These are phyloP conservation scores for Mucor lusitanicus DNA, from an alignment of 371 early-diverging fungal species.

Conservation along the genomic window DNA sequence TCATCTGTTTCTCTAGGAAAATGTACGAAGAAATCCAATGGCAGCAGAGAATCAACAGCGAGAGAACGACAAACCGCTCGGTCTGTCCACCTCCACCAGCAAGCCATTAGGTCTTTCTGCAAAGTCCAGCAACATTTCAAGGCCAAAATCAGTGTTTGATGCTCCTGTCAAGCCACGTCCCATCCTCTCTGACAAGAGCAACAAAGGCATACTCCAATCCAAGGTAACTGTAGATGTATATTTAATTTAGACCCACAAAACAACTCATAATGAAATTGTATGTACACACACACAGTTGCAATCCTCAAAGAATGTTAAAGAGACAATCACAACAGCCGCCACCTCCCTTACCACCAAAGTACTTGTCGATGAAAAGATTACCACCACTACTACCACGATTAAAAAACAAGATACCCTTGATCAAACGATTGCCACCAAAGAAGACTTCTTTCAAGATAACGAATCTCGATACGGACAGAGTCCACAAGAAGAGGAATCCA, in stretches of 20 bases:
- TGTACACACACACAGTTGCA: neutral
- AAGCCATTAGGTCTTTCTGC: neutral
- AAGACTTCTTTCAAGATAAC: conserved; percentile 35
- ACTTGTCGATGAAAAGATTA: conserved; percentile 2
- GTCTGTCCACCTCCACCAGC: neutral
- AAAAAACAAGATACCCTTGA: conserved; percentile 8
- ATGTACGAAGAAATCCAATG: conserved; percentile 1
- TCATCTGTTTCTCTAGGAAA: conserved; percentile 5
- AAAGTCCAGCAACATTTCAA: neutral
- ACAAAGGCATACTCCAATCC: conserved; percentile 3
- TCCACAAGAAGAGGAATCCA: neutral
- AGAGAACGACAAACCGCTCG: conserved; percentile 1
- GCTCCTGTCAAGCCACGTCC: neutral
- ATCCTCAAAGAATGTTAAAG: neutral
- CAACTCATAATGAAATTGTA: neutral
- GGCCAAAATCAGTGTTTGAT: neutral
- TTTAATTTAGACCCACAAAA: neutral
- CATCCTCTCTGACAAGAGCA: conserved; percentile 20
- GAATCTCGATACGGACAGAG: conserved; percentile 19
- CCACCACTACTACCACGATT: neutral
- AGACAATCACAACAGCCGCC: neutral
- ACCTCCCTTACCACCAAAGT: neutral
- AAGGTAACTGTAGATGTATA: neutral
- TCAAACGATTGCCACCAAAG: neutral
- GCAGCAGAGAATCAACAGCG: neutral